Evolutionary conservation across 108 stramenopile genomes (phyloP).

Genomic region (Bacterosira constricta): DNA sequence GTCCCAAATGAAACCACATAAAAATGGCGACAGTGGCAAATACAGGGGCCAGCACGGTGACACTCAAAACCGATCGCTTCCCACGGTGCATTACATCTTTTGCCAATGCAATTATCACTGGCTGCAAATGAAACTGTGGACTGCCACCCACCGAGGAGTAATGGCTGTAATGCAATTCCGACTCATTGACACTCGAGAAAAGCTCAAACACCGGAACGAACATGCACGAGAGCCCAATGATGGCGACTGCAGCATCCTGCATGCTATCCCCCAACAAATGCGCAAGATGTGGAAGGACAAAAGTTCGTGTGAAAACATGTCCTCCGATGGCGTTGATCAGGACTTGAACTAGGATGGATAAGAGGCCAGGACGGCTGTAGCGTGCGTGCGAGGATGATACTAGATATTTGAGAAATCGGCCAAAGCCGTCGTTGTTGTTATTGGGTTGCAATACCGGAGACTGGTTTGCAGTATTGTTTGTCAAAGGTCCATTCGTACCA

Average conservation of each 20-base stretch:
- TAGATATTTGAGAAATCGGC: background rate
- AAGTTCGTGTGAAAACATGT: slow-evolving; percentile 15
- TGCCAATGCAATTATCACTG: background rate
- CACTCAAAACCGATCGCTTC: slow-evolving; percentile 6
- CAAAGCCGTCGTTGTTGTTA: background rate
- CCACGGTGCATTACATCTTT: slow-evolving; percentile 1
- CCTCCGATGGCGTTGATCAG: slow-evolving; percentile 3
- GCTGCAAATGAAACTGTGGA: background rate
- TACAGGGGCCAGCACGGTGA: slow-evolving; percentile 6
- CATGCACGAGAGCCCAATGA: slow-evolving; percentile 22
- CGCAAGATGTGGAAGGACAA: slow-evolving; percentile 25
- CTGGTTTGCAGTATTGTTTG: background rate
- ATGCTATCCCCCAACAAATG: background rate
- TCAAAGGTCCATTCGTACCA: background rate
- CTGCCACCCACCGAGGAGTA: background rate
- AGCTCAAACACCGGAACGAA: slow-evolving; percentile 29
- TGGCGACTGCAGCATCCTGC: background rate
- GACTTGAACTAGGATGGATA: slow-evolving; percentile 24
- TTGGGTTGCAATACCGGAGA: background rate
- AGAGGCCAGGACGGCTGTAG: slow-evolving; percentile 33
- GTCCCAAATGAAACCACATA: slow-evolving; percentile 10
- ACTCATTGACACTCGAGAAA: slow-evolving; percentile 9
- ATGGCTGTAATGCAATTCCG: slow-evolving; percentile 22
- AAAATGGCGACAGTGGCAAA: background rate
- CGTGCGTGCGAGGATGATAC: slow-evolving; percentile 11